A percentile compares a stretch with the other conserved stretches of the same genome.
phyloP scores from a whole-genome alignment of 2,329 filamentous ascomycete genomes.

The Fusarium dlaminii region DNA sequence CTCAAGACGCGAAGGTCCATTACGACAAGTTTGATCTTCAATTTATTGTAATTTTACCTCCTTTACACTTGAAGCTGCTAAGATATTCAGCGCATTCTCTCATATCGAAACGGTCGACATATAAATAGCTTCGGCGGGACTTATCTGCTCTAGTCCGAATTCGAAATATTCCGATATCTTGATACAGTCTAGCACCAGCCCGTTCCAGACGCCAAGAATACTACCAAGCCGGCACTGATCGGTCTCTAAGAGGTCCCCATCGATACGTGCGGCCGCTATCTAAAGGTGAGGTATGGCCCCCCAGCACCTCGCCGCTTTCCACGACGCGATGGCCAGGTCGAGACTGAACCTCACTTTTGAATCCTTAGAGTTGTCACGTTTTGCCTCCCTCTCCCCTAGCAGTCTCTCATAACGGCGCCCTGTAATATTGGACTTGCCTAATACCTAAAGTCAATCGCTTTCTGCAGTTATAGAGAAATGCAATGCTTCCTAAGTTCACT shows the following conservation, averaged over 20 bases:
- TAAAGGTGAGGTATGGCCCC: neutral
- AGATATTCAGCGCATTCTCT: too few relatives aligned
- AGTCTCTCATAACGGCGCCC: too few relatives aligned
- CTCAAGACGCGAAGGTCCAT: too few relatives aligned
- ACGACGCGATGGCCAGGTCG: neutral
- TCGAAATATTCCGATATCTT: neutral
- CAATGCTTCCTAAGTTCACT: fast-evolving
- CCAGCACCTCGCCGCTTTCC: neutral
- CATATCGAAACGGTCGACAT: neutral
- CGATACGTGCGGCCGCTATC: neutral
- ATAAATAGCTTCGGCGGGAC: neutral
- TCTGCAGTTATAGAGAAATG: neutral
- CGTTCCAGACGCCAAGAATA: neutral
- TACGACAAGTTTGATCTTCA: fast-evolving
- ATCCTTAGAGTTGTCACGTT: neutral
- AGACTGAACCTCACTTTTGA: neutral
- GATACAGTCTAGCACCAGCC: neutral
- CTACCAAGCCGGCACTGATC: neutral
- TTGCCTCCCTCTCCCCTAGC: neutral
- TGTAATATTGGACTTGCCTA: neutral
- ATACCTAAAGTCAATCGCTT: neutral
- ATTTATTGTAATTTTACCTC: neutral
- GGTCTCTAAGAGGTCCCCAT: neutral
- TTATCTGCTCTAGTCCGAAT: neutral
- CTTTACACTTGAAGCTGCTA: neutral